Evolutionary conservation across 352 stramenopile species (phyloP).

Genomic region (Pythium periplocum): DNA sequence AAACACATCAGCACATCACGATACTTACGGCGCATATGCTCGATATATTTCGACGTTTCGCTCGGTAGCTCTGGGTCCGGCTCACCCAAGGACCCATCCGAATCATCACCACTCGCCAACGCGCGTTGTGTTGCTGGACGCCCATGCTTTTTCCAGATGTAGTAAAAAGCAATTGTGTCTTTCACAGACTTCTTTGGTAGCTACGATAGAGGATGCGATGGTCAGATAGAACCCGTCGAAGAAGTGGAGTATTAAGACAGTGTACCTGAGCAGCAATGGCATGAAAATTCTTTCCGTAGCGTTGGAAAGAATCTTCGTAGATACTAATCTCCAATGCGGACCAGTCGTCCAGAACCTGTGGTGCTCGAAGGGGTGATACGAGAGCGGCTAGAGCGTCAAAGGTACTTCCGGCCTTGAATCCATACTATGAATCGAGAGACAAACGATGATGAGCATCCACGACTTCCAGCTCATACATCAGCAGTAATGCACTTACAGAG

Average conservation of each 20-base stretch:
- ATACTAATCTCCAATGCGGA: conserved; percentile 61
- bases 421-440: conserved; percentile 34
- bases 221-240: neutral
- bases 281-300: conserved; percentile 76
- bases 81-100: conserved; percentile 17
- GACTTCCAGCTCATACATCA: neutral
- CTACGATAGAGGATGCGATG: conserved; percentile 14
- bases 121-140: conserved; percentile 4
- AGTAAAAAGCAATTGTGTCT: conserved; percentile 77
- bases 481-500: neutral
- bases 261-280: conserved; percentile 61
- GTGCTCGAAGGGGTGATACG: conserved; percentile 54
- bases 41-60: conserved; percentile 53
- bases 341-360: conserved; percentile 75
- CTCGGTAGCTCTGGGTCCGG: conserved; percentile 47
- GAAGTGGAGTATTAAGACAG: neutral
- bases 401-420: conserved; percentile 58
- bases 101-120: conserved; percentile 17
- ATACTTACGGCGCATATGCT: conserved; percentile 55
- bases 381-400: conserved; percentile 63
- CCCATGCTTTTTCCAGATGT: conserved; percentile 84
- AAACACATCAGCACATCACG: neutral
- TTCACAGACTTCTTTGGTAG: conserved; percentile 55
- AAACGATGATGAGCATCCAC: neutral
- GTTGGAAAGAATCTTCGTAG: conserved; percentile 76